Conservation (phyloP, 2,329 filamentous ascomycete species). For the Chaetomium globosum region DNA sequence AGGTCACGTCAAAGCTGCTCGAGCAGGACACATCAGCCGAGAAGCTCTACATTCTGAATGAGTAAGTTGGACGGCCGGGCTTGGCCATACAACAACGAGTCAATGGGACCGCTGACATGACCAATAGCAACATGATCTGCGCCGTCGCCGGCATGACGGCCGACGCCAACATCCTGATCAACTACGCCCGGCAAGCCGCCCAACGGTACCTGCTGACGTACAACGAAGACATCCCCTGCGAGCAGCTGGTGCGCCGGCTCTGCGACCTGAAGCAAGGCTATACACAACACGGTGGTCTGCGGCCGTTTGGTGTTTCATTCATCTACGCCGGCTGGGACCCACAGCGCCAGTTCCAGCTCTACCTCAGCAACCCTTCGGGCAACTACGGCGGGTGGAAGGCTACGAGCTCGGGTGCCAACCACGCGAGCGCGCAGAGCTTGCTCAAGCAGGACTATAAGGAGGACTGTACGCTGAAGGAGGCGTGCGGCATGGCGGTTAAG, state of each 20-base stretch:
- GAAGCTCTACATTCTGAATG: conserved; percentile 99
- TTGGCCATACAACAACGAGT: background rate
- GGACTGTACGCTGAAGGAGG: conserved; percentile 93
- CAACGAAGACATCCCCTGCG: conserved; percentile 99
- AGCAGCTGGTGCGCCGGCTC: conserved; percentile 93
- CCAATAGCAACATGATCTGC: conserved; percentile 94
- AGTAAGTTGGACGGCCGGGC: conserved; percentile 60
- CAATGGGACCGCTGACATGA: conserved; percentile 5
- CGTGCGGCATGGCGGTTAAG: conserved; percentile 96
- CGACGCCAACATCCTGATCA: conserved; percentile 99
- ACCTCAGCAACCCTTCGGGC: conserved; percentile 97
- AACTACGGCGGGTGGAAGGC: conserved; percentile 99
- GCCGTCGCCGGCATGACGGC: conserved; percentile 99
- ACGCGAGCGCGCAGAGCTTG: conserved; percentile 93
- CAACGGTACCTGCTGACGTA: conserved; percentile 98
- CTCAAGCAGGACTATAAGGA: conserved; percentile 99
- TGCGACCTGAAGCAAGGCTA: conserved; percentile 99
- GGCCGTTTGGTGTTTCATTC: conserved; percentile 97
- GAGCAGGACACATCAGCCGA: conserved; percentile 99
- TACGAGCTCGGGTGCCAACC: conserved; percentile 96
- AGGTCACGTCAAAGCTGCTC: conserved; percentile 97
- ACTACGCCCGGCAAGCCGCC: conserved; percentile 95
- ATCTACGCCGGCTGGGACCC: conserved; percentile 99
- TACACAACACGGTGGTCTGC: conserved; percentile 97
- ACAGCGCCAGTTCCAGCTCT: conserved; percentile 95